These are phyloP conservation scores for Clarkia xantiana DNA, from an alignment of 345 rosid genomes.

Conservation along the genomic window DNA sequence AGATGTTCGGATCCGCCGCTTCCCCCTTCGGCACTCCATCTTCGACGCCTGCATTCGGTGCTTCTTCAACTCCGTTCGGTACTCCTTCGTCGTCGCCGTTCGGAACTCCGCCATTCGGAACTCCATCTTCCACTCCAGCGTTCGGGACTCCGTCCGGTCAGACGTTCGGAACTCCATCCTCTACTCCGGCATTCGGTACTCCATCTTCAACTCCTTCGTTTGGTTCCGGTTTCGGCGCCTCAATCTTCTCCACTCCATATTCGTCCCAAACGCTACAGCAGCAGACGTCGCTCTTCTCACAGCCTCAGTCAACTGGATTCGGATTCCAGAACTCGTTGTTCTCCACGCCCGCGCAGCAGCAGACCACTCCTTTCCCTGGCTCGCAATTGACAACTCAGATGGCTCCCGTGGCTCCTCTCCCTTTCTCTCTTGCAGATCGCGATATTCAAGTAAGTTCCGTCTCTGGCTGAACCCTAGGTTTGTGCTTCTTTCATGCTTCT, in stretches of 20 bases:
- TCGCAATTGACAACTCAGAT: constrained; percentile 88
- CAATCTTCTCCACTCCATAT: constrained; percentile 71
- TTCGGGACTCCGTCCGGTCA: constrained; percentile 10
- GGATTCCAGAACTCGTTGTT: constrained; percentile 38
- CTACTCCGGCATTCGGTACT: no score
- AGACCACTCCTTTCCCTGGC: constrained; percentile 30
- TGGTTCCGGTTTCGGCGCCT: constrained; percentile 32
- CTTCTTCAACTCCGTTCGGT: background rate
- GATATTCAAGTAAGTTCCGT: constrained; percentile 51
- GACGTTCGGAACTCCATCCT: constrained; percentile 7
- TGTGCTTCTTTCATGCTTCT: background rate
- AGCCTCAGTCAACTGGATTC: constrained; percentile 25
- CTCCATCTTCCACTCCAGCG: constrained; percentile 10
- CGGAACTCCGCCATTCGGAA: constrained; percentile 4
- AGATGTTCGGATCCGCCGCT: constrained; percentile 28
- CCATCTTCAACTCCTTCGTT: no score
- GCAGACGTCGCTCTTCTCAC: constrained; percentile 24
- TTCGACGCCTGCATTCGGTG: constrained; percentile 19
- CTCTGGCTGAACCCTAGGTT: background rate
- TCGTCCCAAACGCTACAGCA: constrained; percentile 50
- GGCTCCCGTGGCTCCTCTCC: constrained; percentile 91
- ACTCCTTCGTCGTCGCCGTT: no score
- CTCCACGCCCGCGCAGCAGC: constrained; percentile 6
- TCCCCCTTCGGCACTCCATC: constrained; percentile 17
- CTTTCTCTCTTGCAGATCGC: constrained; percentile 85